These are phyloP conservation scores for Starmerella floricola DNA, from an alignment of 805 yeast species.

Conservation along the genomic window DNA sequence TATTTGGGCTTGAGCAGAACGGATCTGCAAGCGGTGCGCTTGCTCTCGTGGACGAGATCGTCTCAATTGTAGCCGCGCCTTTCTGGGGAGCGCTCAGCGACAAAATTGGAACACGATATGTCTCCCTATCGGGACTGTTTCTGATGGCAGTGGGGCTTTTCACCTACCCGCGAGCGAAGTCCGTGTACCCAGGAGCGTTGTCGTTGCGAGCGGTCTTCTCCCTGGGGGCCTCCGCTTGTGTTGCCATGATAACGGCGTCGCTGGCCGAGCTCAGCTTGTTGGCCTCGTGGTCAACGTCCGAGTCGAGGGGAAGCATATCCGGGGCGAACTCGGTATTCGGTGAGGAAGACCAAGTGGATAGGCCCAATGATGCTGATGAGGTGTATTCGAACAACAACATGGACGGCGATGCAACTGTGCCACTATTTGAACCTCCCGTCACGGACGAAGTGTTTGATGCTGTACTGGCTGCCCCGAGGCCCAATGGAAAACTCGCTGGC, in stretches of 20 bases:
- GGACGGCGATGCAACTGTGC: constrained; percentile 14
- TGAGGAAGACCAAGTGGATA: neutral
- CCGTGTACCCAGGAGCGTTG: constrained; percentile 40
- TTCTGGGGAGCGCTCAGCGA: constrained; percentile 53
- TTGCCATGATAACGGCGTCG: constrained; percentile 50
- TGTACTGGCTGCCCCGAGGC: constrained; percentile 18
- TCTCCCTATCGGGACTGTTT: constrained; percentile 39
- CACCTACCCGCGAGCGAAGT: constrained; percentile 38
- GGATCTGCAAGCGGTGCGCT: constrained; percentile 40
- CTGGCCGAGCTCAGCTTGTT: constrained; percentile 35
- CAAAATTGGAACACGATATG: constrained; percentile 46
- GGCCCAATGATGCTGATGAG: neutral
- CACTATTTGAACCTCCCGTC: constrained; percentile 8
- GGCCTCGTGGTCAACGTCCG: neutral
- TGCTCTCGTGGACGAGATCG: constrained; percentile 49
- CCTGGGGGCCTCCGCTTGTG: constrained; percentile 43
- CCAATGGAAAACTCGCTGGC: constrained; percentile 48
- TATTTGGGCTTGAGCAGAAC: constrained; percentile 25
- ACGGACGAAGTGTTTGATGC: constrained; percentile 7
- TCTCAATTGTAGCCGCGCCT: constrained; percentile 44
- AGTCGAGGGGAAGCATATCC: neutral
- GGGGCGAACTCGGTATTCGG: neutral
- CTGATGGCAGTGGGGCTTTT: constrained; percentile 37
- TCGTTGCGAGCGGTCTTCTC: constrained; percentile 47
- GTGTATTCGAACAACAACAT: no score